These are phyloP conservation scores for Pseudogymnoascus verrucosus DNA, from an alignment of 2,329 filamentous ascomycete genomes.

Conservation along the genomic window DNA sequence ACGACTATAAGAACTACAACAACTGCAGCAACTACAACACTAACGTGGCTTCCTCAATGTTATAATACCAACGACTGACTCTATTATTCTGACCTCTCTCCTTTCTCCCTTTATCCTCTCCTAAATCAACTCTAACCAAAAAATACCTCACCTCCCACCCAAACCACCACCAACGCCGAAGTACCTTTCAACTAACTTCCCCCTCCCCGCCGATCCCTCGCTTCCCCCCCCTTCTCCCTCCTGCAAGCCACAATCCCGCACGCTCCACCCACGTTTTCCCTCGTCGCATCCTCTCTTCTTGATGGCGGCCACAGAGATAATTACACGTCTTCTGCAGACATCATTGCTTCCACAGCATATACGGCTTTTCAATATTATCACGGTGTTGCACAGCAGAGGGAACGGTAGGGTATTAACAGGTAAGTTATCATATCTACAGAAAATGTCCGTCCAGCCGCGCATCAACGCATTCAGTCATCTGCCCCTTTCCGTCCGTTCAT, in stretches of 20 bases:
- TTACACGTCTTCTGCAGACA: not conserved
- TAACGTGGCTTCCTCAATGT: not conserved
- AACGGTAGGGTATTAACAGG: not conserved
- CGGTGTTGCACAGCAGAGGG: not conserved
- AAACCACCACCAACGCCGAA: not conserved
- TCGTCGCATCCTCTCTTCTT: not conserved
- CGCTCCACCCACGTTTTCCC: not conserved
- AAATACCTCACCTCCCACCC: not conserved
- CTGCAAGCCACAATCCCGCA: not conserved
- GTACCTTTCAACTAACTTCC: not conserved
- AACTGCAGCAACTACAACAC: not conserved
- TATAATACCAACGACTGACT: not conserved
- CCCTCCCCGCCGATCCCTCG: not conserved
- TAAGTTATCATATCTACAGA: slow-evolving; percentile 1
- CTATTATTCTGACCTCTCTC: not conserved
- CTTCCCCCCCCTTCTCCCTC: not conserved
- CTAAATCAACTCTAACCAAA: not conserved
- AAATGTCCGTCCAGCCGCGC: not conserved
- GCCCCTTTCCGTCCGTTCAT: not conserved
- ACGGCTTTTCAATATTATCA: not conserved
- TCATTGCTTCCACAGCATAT: not conserved
- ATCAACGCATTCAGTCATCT: not conserved
- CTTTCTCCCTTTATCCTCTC: not conserved
- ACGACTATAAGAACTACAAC: not conserved
- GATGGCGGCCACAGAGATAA: not conserved